Percentiles rank a stretch among this genome's conserved stretches.
Conservation (phyloP, 78 protist genomes). For the Isochrysis galbana region DNA sequence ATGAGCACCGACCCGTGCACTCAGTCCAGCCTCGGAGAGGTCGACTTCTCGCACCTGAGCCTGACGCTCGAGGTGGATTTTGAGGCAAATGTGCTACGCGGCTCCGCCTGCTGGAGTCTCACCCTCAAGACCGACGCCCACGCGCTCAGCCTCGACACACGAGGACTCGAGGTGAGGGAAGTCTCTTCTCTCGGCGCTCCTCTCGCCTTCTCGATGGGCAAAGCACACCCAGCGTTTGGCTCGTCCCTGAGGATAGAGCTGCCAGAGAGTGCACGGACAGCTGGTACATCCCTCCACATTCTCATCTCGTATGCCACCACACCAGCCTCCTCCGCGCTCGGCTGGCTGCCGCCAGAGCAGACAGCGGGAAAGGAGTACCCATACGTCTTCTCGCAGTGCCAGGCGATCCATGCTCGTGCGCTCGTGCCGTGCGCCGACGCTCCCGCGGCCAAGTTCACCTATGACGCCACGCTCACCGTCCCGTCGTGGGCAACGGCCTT, state of each 20-base stretch:
- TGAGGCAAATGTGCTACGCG: neutral
- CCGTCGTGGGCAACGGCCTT: constrained; percentile 42
- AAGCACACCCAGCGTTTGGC: neutral
- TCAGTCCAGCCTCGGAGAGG: neutral
- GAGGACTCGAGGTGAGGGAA: neutral
- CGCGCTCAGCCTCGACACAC: neutral
- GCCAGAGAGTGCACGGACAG: neutral
- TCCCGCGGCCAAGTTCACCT: constrained; percentile 39
- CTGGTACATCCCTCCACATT: neutral
- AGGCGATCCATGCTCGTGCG: constrained; percentile 70
- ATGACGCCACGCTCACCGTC: constrained; percentile 14
- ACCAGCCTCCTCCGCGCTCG: neutral
- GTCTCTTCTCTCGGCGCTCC: neutral
- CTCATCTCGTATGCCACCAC: neutral
- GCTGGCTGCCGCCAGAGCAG: constrained; percentile 39
- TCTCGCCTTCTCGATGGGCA: no score
- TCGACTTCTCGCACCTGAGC: neutral
- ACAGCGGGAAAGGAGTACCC: constrained; percentile 59
- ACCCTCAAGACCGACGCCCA: neutral
- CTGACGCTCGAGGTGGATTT: neutral
- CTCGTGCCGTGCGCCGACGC: constrained; percentile 54
- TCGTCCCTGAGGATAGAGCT: neutral
- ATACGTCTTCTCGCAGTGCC: constrained; percentile 52
- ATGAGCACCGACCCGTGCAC: neutral
- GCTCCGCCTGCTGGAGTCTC: neutral